Evolutionary conservation across 202 grass and related monocot genomes (phyloP), one percentile per base, ranked within the genome.

Genomic region (Cymbopogon flexuosus): DNA sequence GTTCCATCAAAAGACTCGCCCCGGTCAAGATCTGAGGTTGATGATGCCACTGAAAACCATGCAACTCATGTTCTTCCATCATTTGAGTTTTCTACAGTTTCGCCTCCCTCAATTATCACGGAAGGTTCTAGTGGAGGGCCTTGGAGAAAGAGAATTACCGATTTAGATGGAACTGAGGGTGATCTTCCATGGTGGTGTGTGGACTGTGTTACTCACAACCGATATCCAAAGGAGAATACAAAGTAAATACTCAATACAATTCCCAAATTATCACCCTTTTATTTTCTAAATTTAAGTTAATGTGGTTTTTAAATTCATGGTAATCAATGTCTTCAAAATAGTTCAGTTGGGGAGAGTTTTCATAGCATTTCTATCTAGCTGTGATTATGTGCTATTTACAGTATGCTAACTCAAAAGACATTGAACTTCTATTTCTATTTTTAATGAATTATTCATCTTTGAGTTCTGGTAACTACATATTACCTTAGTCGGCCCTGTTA

Each of bases 121-220:
- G 92, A 99, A 80, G 93, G 96, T 60, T 89, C 82, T 43, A 89
- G 90, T 80, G 87, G 90, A 70, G 92, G 92, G 18, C 96, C 92
- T 45, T 99, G 96, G 96, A 93, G 96, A 87, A 99, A 90, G 80
- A 95, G 84, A 90, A 91, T 87, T 65, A 86, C 88, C 21, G 92
- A 99, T 91, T 87, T 99, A 68, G 88, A 95, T 89, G 96, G 92
- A 78, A 88, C 86, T 9, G 92, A 99, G 80, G 84, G 90, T 72
- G 95, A 99, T 91, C 88, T 99, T 22, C 96, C 96, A 43, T 89
- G 96, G 92, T 98, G 96, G 96, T 93, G 92, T 76, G 80, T 93
- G 14, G 96, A 98, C 21, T 98, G 96, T 10, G 70, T 89, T 39
- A 68, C 86, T 15, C 86, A 91, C n/a, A 75, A 79, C 43, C 84